Conservation (phyloP, 306 rosid species). For the Cucurbita ficifolia region DNA sequence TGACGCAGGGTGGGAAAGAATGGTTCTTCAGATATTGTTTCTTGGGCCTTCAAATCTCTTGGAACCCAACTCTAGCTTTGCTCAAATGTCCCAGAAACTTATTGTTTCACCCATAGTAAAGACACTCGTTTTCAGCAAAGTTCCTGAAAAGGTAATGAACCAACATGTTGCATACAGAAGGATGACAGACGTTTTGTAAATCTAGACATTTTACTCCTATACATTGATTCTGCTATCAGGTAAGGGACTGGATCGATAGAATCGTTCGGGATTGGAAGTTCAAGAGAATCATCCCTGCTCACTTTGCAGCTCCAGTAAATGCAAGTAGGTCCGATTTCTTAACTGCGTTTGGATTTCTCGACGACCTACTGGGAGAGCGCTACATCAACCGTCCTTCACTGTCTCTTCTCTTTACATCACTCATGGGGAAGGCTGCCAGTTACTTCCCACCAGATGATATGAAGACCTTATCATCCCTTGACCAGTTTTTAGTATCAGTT, state of each 20-base stretch:
- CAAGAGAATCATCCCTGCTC: slow-evolving; percentile 83
- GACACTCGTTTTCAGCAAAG: slow-evolving; percentile 87
- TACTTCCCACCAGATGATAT: slow-evolving; percentile 95
- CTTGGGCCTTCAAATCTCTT: slow-evolving; percentile 93
- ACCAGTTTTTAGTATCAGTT: slow-evolving; percentile 67
- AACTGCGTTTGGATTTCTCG: slow-evolving; percentile 68
- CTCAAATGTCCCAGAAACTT: slow-evolving; percentile 85
- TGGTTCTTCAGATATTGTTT: slow-evolving; percentile 92
- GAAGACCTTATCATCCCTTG: slow-evolving; percentile 88
- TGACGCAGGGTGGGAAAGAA: slow-evolving; percentile 90
- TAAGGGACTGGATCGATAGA: slow-evolving; percentile 86
- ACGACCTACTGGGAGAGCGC: slow-evolving; percentile 58
- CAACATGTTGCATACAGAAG: background rate
- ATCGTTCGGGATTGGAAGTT: slow-evolving; percentile 67
- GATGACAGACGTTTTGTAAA: background rate
- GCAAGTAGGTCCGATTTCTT: slow-evolving; percentile 54
- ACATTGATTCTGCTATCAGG: slow-evolving; percentile 26
- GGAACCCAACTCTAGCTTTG: slow-evolving; percentile 78
- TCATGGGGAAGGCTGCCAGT: slow-evolving; percentile 84
- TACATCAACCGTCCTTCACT: slow-evolving; percentile 41
- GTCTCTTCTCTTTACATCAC: slow-evolving; percentile 53
- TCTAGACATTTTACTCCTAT: background rate
- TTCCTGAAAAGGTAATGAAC: slow-evolving; percentile 68
- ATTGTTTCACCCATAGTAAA: slow-evolving; percentile 95
- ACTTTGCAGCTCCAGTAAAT: slow-evolving; percentile 71